A percentile compares a stretch with the other conserved stretches of the same genome.
Conservation (phyloP, 1,284 basidiomycete species). For the Cryptococcus sp. region DNA sequence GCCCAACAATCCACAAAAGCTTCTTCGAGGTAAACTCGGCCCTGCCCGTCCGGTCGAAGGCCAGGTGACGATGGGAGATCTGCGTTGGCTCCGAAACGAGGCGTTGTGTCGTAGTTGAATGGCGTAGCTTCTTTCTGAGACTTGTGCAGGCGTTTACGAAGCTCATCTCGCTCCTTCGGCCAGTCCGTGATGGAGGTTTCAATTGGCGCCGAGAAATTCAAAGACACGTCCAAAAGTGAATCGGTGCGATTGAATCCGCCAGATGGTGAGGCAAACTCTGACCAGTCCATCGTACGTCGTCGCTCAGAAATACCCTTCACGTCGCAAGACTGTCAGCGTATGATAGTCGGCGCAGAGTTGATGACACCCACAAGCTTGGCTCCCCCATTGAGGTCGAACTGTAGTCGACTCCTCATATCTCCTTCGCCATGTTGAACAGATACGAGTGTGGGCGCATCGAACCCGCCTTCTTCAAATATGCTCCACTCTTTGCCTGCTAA, state of each 20-base stretch:
- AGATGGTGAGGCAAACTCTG: constrained; percentile 68
- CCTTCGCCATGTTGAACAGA: constrained; percentile 15
- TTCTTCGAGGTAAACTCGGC: constrained; percentile 72
- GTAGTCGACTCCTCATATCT: constrained; percentile 62
- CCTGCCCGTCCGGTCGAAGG: constrained; percentile 50
- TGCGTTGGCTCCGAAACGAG: constrained; percentile 58
- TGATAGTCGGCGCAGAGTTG: not conserved
- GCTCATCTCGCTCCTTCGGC: constrained; percentile 70
- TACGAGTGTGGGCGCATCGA: constrained; percentile 57
- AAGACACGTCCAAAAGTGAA: constrained; percentile 68
- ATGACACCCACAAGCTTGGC: constrained; percentile 67
- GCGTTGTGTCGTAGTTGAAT: constrained; percentile 83
- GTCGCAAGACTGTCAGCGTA: not conserved
- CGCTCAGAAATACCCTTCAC: constrained; percentile 67
- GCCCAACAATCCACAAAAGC: constrained; percentile 84
- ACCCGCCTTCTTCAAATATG: constrained; percentile 78
- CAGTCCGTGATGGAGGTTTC: constrained; percentile 66
- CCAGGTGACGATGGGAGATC: constrained; percentile 6
- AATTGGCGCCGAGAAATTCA: constrained; percentile 76
- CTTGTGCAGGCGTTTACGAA: constrained; percentile 77
- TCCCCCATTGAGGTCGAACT: constrained; percentile 82
- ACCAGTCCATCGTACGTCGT: constrained; percentile 78
- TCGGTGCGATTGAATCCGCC: constrained; percentile 77
- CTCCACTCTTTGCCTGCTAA: constrained; percentile 85
- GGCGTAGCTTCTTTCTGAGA: constrained; percentile 73